Evolutionary conservation across 2,329 filamentous ascomycete genomes (phyloP), one percentile per base, ranked within the genome.

Genomic region (Colletotrichum gigasporum): DNA sequence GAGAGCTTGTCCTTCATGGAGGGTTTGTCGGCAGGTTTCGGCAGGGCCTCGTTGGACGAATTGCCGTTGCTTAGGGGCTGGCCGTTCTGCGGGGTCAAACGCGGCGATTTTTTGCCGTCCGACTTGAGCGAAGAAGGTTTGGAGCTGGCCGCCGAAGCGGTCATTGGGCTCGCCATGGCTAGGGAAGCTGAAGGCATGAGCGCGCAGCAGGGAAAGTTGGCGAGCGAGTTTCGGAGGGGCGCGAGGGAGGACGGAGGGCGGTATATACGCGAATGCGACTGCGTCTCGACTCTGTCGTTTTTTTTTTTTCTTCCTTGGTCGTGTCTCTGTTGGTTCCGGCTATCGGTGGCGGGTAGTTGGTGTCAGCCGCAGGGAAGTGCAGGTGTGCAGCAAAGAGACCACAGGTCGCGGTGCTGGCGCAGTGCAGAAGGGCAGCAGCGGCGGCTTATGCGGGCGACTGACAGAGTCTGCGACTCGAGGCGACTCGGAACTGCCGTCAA

Each of bases 1-100:
- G 87, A 86, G 60, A 90, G 74, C 47, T 87, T 85, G 72, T 88
- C 87, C 73, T 89, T 90, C 76, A 90, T 87, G 12, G 86, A 87
- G 2, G 83, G 74, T 74, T 86, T 88, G 70, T 89, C 86, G 60
- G 77, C 70, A n/a, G 70, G 65, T 65, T 70, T 69, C 58, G 75
- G 72, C 56, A 74, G 67, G 57, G 70, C 71, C 32, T 81, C 79
- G 47, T 72, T 59, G 66, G 52, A 62, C 60, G 63, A 28, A 47
- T 66, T 58, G 54, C 69, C 70, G 26, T 68, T 69, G 34, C 67
- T 64, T 20, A 61, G 56, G 56, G 67, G 59, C 11, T 68, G 65
- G 32, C 76, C 80, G 68, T 83, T 81, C 57, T 80, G 78, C 18
- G 78, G 76, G 56, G 69, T 71, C 65, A 39, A 79, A 67, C 42